phyloP scores from a whole-genome alignment of 352 stramenopile genomes.

The Globisporangium apiculatum region DNA sequence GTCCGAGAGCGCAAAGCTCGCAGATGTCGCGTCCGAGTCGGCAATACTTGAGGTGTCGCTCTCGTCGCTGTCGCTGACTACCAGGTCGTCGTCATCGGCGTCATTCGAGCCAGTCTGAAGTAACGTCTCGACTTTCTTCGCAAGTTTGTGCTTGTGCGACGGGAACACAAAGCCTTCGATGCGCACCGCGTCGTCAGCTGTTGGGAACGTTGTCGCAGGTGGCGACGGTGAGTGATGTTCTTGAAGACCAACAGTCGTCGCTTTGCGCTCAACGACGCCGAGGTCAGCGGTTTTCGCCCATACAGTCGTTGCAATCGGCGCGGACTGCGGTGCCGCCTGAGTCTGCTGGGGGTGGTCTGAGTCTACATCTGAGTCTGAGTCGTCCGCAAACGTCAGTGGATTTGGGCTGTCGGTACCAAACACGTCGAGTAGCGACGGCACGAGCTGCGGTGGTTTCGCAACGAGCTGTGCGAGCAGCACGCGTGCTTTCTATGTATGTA shows the following conservation, averaged over 20 bases:
- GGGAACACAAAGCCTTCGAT: conserved; percentile 85
- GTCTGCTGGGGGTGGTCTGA: neutral
- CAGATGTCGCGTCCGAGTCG: conserved; percentile 36
- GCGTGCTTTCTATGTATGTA: conserved; percentile 48
- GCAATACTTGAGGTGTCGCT: neutral
- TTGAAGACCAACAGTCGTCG: conserved; percentile 29
- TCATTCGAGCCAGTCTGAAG: conserved; percentile 32
- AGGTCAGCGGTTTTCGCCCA: conserved; percentile 75
- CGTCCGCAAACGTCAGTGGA: conserved; percentile 49
- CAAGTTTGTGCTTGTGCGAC: conserved; percentile 64
- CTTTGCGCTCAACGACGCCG: conserved; percentile 55
- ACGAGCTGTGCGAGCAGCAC: conserved; percentile 52
- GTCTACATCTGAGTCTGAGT: conserved; percentile 3
- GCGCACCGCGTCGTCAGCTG: conserved; percentile 45
- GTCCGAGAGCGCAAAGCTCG: conserved; percentile 57
- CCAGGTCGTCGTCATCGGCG: conserved; percentile 39
- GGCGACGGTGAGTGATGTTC: conserved; percentile 31
- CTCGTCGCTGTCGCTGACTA: conserved; percentile 73
- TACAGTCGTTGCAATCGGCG: conserved; percentile 45
- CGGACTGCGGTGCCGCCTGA: neutral
- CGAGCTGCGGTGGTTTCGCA: conserved; percentile 75
- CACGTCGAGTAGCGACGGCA: conserved; percentile 67
- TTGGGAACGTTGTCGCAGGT: conserved; percentile 45
- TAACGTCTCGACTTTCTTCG: conserved; percentile 20
- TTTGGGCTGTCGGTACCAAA: conserved; percentile 78